Evolutionary conservation across 2,329 filamentous ascomycete species (phyloP).

Genomic region (Talaromyces rugulosus): DNA sequence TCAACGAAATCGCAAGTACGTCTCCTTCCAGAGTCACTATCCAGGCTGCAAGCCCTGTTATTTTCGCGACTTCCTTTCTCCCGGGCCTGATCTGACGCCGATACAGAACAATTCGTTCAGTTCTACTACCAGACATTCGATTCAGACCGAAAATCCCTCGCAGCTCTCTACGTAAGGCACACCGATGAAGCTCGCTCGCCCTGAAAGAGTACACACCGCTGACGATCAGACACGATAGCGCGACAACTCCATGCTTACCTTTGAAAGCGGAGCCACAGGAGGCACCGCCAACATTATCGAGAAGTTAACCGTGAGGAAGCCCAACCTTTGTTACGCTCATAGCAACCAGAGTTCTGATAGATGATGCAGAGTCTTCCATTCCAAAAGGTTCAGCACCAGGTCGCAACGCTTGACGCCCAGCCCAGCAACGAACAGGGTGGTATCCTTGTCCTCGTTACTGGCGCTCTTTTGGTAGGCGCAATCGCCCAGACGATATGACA

Average conservation of each 20-base stretch:
- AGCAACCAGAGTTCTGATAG: not conserved
- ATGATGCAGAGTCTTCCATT: constrained; percentile 67
- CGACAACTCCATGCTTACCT: constrained; percentile 86
- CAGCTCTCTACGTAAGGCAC: constrained; percentile 71
- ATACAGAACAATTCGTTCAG: constrained; percentile 74
- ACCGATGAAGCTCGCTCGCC: not conserved
- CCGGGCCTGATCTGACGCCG: not conserved
- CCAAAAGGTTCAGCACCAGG: constrained; percentile 72
- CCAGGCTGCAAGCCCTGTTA: not conserved
- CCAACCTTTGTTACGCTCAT: not conserved
- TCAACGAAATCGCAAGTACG: constrained; percentile 10
- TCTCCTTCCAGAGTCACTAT: not conserved
- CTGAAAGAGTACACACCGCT: not conserved
- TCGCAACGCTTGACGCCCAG: constrained; percentile 77
- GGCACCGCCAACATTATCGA: constrained; percentile 66
- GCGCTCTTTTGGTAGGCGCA: constrained; percentile 68
- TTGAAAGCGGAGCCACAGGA: constrained; percentile 66
- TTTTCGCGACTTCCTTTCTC: constrained; percentile 3
- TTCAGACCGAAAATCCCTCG: constrained; percentile 60
- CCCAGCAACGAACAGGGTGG: constrained; percentile 63
- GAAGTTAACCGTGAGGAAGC: constrained; percentile 68
- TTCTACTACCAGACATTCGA: constrained; percentile 94
- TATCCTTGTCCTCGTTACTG: constrained; percentile 85
- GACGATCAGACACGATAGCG: constrained; percentile 50
- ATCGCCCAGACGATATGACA: not conserved